phyloP scores from a whole-genome alignment of 768 basidiomycete species.

The Collybiopsis confluens region DNA sequence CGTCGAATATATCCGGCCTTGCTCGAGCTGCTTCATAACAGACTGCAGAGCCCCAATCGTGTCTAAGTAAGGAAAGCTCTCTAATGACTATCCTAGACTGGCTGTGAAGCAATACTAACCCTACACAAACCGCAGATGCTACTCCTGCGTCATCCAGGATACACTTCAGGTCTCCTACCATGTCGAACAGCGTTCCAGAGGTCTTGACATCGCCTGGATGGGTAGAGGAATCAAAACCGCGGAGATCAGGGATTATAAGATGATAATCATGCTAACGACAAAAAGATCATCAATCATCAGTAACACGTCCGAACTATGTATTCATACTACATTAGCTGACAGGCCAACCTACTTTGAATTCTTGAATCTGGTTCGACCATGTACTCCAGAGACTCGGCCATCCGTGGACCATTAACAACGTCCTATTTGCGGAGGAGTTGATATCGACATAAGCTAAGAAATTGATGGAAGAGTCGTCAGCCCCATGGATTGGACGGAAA shows the following conservation, averaged over 20 bases:
- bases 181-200: constrained; percentile 56
- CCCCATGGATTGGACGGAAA: not conserved
- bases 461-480: not conserved
- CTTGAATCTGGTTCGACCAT: constrained; percentile 69
- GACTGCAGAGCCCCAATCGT: constrained; percentile 70
- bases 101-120: constrained; percentile 34
- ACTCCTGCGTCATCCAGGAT: constrained; percentile 51
- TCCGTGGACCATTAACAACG: constrained; percentile 69
- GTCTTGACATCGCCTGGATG: constrained; percentile 59
- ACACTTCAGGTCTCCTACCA: constrained; percentile 61
- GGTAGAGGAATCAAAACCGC: constrained; percentile 67
- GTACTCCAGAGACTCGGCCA: constrained; percentile 78
- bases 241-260: constrained; percentile 57
- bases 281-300: not conserved
- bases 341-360: constrained; percentile 53
- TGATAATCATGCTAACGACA: constrained; percentile 50
- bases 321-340: not conserved
- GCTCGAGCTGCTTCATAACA: constrained; percentile 69
- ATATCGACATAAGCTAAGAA: constrained; percentile 48
- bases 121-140: constrained; percentile 52
- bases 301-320: not conserved
- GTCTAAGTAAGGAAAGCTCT: constrained; percentile 32
- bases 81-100: not conserved
- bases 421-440: constrained; percentile 46
- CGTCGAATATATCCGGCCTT: constrained; percentile 61